Percentiles rank a stretch among this genome's conserved stretches.
Conservation (phyloP, 2,329 filamentous ascomycete species). For the Tolypocladium paradoxum region DNA sequence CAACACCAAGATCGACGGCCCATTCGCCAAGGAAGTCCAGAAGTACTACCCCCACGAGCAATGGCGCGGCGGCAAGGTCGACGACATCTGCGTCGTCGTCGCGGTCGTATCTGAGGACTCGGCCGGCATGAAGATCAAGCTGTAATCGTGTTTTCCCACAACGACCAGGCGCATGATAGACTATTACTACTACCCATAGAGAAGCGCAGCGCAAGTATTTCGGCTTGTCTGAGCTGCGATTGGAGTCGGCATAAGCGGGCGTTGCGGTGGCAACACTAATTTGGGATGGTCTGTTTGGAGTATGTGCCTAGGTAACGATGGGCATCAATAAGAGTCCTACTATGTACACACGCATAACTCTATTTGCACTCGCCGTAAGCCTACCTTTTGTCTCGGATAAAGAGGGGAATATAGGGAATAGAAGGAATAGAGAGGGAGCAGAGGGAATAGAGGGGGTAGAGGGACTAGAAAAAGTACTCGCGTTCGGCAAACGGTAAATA, state of each 20-base stretch:
- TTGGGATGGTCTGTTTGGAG: not conserved
- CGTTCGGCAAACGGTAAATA: too few species aligned
- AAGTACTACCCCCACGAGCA: slow-evolving; percentile 75
- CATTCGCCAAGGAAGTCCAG: slow-evolving; percentile 91
- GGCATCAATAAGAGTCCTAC: not conserved
- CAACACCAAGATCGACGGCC: slow-evolving; percentile 73
- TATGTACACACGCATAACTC: too few species aligned
- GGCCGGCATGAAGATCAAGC: slow-evolving; percentile 18
- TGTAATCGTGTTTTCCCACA: slow-evolving; percentile 10
- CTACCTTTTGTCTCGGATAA: too few species aligned
- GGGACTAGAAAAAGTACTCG: too few species aligned
- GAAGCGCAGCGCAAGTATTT: not conserved
- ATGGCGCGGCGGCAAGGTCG: slow-evolving; percentile 86
- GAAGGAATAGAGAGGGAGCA: too few species aligned
- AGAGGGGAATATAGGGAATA: too few species aligned
- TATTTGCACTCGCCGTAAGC: too few species aligned
- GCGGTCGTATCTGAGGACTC: slow-evolving; percentile 61
- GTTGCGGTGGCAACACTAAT: not conserved
- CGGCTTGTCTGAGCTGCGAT: not conserved
- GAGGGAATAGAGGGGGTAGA: too few species aligned
- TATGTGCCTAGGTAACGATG: not conserved
- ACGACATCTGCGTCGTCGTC: slow-evolving; percentile 86
- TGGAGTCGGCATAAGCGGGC: not conserved
- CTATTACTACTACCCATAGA: not conserved
- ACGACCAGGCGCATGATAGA: not conserved